Percentiles rank a stretch among this genome's conserved stretches.
phyloP scores from a whole-genome alignment of 345 rosid species.

The Sonneratia alba region DNA sequence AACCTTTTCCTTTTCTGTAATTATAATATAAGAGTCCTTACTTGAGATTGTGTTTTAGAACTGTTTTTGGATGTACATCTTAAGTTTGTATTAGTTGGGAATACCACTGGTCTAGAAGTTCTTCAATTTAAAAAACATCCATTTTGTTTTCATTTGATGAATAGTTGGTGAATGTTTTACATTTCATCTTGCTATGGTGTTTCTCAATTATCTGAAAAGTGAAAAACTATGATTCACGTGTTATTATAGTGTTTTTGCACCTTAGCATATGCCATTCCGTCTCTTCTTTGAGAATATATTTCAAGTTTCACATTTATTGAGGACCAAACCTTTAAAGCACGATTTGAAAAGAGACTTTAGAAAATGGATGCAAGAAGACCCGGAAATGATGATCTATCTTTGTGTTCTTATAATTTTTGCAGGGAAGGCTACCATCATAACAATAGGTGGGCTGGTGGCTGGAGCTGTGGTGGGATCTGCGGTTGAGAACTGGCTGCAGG shows the following conservation, averaged over 20 bases:
- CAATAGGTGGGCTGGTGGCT: constrained; percentile 84
- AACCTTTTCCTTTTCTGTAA: background rate
- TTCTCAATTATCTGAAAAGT: background rate
- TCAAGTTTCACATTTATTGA: no score
- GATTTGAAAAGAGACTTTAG: no score
- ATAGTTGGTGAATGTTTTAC: background rate
- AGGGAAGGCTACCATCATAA: constrained; percentile 86
- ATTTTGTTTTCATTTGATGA: no score
- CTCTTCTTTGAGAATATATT: no score
- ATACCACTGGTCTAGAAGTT: background rate
- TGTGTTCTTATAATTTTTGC: constrained; percentile 6
- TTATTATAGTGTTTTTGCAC: no score
- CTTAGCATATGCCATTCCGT: no score
- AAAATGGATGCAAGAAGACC: no score
- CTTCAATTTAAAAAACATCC: background rate
- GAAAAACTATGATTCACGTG: no score
- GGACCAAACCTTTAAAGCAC: no score
- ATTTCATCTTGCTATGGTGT: background rate
- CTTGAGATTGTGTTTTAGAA: background rate
- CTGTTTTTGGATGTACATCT: background rate
- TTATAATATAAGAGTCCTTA: background rate
- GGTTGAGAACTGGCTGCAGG: constrained; percentile 88
- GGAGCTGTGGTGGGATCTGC: constrained; percentile 95
- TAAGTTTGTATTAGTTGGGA: background rate
- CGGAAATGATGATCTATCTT: no score